Evolutionary conservation across 371 early-diverging fungal genomes (phyloP), one percentile per base, ranked within the genome.

Genomic region (Apophysomyces sp.): DNA sequence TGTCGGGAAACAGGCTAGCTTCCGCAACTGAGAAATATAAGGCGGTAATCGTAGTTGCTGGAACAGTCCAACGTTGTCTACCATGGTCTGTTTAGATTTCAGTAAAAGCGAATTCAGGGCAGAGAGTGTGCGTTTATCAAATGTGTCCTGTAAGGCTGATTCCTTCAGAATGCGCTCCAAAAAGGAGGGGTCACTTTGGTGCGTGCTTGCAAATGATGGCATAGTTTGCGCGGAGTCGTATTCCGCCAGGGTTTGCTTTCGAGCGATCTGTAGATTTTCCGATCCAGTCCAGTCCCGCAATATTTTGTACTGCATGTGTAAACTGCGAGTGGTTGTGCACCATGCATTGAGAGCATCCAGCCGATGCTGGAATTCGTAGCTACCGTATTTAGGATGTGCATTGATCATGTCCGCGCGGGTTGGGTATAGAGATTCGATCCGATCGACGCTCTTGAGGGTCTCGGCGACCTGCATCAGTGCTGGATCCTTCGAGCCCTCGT

Each of bases 261-360:
- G 72, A 28, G 81, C 74, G 31, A 89, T 83, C 39, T 85, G 82
- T 24, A 93, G 76, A 16, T 84, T 82, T 36, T 86, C 84, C 59
- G 88, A 90, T 31, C 92, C 92, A 4, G 93, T 92, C 95, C 95
- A 94, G 58, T 89, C 83, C 53, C 84, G 80, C 54, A 94, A 72
- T 58, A 94, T 90, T 58, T 80, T 84, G 63, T 85, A 73, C 57
- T 91, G 90, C 63, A 89, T 86, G 13, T 85, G 78, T 52, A 93
- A 74, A 55, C 87, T 84, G n/a, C 86, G 84, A 40, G 87, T 89
- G 16, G 91, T 79, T n/a, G 89, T 86, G 52, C 85, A 74, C 92
- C 93, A 95, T 4, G 93, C 82, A 57, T 82, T 90, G 11, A 95
- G 72, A 2, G 92, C 92, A 62, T 87, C 86, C 31, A 93, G 63